These are phyloP conservation scores for Mrakia hoshinonis DNA, from an alignment of 768 basidiomycete genomes.

Conservation along the genomic window DNA sequence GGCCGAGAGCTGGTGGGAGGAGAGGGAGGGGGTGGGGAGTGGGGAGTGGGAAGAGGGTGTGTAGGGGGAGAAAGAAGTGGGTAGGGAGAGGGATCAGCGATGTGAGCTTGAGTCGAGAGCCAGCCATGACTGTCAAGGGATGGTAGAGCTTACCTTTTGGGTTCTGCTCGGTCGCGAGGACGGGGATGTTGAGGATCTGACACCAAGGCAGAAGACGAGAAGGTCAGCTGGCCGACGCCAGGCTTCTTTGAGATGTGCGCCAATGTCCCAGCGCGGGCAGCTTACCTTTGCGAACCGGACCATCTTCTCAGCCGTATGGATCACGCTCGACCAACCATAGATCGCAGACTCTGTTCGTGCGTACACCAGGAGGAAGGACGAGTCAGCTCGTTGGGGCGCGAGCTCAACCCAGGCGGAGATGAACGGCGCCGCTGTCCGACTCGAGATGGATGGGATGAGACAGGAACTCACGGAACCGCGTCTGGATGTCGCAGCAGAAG, in stretches of 20 bases:
- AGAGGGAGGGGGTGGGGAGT: constrained; percentile 6
- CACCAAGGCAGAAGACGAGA: background rate
- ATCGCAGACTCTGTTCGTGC: constrained; percentile 5
- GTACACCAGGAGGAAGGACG: too few relatives aligned
- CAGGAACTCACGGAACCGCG: constrained; percentile 5
- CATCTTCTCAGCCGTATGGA: constrained; percentile 13
- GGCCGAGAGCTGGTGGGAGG: constrained; percentile 53
- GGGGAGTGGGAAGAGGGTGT: background rate
- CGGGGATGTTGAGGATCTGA: constrained; percentile 57
- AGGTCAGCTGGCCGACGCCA: background rate
- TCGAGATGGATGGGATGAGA: background rate
- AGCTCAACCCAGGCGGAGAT: background rate
- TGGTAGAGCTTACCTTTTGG: constrained; percentile 52
- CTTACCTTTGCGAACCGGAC: constrained; percentile 12
- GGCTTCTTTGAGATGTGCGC: background rate
- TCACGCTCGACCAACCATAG: constrained; percentile 4
- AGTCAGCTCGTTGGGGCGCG: too few relatives aligned
- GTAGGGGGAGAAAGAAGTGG: too few relatives aligned
- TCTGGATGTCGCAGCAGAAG: constrained; percentile 16
- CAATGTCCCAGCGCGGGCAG: background rate
- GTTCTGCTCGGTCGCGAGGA: constrained; percentile 79
- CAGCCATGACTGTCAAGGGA: background rate
- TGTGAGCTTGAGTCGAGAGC: too few relatives aligned
- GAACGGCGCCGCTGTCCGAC: too few relatives aligned
- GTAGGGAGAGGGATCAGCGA: constrained; percentile 13